Evolutionary conservation across 257 asterid species (phyloP).

Genomic region (Salvia splendens): DNA sequence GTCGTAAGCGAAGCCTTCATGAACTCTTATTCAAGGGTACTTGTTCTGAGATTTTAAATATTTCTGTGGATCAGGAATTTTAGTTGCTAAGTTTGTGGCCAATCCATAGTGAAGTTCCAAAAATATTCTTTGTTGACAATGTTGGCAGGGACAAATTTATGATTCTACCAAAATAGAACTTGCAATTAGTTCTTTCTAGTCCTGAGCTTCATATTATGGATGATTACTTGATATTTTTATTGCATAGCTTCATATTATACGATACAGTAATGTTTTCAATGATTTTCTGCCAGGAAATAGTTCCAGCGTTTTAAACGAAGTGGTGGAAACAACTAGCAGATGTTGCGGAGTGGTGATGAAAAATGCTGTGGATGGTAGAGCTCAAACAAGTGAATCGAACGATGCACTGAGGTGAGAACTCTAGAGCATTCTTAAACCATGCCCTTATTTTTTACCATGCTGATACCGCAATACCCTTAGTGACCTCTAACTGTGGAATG

Average conservation of each 20-base stretch:
- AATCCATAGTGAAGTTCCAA: slow-evolving; percentile 17
- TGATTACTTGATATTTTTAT: background rate
- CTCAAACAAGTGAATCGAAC: slow-evolving; percentile 26
- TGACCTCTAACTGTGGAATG: slow-evolving; percentile 32
- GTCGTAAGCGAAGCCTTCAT: slow-evolving; percentile 51
- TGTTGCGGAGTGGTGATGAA: slow-evolving; percentile 20
- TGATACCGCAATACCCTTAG: slow-evolving; percentile 18
- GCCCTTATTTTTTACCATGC: slow-evolving; percentile 28
- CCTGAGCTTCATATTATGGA: slow-evolving; percentile 7
- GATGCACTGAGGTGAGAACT: slow-evolving; percentile 36
- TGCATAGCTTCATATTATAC: slow-evolving; percentile 18
- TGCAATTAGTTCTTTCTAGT: slow-evolving; percentile 13
- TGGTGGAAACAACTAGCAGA: slow-evolving; percentile 26
- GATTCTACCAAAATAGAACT: slow-evolving; percentile 20
- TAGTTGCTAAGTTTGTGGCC: slow-evolving; percentile 2
- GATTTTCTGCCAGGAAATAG: slow-evolving; percentile 36
- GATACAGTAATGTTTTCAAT: background rate
- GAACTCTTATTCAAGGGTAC: slow-evolving; percentile 52
- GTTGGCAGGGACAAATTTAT: slow-evolving; percentile 15
- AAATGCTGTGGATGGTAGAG: slow-evolving; percentile 20
- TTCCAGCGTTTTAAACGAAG: slow-evolving; percentile 15
- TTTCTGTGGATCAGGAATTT: slow-evolving; percentile 11
- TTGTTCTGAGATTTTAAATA: slow-evolving; percentile 22
- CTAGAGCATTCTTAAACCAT: slow-evolving; percentile 9
- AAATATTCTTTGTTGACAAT: background rate